Percentiles rank a stretch among this genome's conserved stretches.
Evolutionary conservation across 768 basidiomycete species (phyloP).

Genomic region (Pisolithus orientalis): DNA sequence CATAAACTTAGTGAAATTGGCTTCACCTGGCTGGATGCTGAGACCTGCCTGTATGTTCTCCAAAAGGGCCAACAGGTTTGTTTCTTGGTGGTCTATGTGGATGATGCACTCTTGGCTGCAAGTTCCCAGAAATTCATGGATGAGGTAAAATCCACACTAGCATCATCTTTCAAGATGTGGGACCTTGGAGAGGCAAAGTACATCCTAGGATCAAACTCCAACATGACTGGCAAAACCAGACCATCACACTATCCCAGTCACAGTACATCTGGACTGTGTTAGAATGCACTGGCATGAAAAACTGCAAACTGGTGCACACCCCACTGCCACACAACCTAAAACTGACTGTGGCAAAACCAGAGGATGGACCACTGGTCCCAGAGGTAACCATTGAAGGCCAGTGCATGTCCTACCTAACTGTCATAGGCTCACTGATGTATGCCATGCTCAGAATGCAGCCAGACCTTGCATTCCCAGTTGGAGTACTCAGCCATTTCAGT

Average conservation of each 20-base stretch:
- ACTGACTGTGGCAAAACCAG: background rate
- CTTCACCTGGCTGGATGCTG: background rate
- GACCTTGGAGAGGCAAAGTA: constrained; percentile 8
- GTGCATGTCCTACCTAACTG: too few species aligned
- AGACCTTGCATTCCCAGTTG: background rate
- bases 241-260: constrained; percentile 24
- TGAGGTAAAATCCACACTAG: background rate
- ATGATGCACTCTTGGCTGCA: constrained; percentile 2
- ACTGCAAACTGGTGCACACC: constrained; percentile 1
- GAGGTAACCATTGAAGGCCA: background rate
- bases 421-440: too few species aligned
- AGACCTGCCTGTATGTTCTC: constrained; percentile 21
- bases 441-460: background rate
- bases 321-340: constrained; percentile 6
- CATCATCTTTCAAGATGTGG: background rate
- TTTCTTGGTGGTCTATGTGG: constrained; percentile 13
- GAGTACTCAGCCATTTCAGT: too few species aligned
- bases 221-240: constrained; percentile 14
- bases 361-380: background rate
- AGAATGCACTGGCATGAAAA: constrained; percentile 8
- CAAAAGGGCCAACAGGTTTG: constrained; percentile 5
- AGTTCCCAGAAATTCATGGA: background rate
- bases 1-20: background rate
- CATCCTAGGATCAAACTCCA: constrained; percentile 27
- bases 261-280: constrained; percentile 11